Base-by-base conservation (phyloP, 495 filamentous ascomycete species). In the Aspergillus indologenus region DNA sequence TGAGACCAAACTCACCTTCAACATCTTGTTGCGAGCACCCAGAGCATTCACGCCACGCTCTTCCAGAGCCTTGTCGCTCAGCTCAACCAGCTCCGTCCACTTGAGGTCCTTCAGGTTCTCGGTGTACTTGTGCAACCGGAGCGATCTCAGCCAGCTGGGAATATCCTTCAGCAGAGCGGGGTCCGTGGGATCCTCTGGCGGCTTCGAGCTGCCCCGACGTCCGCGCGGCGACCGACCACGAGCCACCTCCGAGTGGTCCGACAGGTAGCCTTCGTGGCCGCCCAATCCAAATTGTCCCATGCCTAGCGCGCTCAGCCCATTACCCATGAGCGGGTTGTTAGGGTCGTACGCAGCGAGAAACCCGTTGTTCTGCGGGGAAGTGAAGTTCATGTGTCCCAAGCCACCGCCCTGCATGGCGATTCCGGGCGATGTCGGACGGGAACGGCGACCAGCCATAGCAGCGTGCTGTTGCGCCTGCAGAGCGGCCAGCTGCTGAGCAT, bases 71-170 rank as follows among this genome's bases (percentile, higher is more conserved):
- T 91, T 92, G 68, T 98, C 95, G 70, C 96, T 90, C 58, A 98
- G 79, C 72, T 92, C 88, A 62, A 98, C 76, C 65, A 98, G 68
- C 17, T 98, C 93, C n/a, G 84, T 88, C 94, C 94, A 98, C 63
- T 93, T 90, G 72, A 98, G 82, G 70, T 96, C 92, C 75, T 98
- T 98, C 65, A 98, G 76, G 68, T 98, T 92, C 62, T 98, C 94
- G 40, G 94, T 98, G 74, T 98, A 98, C 78, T 98, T 98, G 78
- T 98, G 94, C 64, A 98, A 79, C 59, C 94, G 86, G 67, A 98
- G 80, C 71, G 90, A 97, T 75, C 94, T 87, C 69, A 98, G 80
- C 94, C 94, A 98, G 71, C 84, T 87, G 61, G 95, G 92, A 64
- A 98, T 96, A 69, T 98, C 94, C 78, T 95, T 90, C 71, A 98